Base-by-base conservation (phyloP, 805 yeast genomes). In the Spathaspora gorwiae region DNA sequence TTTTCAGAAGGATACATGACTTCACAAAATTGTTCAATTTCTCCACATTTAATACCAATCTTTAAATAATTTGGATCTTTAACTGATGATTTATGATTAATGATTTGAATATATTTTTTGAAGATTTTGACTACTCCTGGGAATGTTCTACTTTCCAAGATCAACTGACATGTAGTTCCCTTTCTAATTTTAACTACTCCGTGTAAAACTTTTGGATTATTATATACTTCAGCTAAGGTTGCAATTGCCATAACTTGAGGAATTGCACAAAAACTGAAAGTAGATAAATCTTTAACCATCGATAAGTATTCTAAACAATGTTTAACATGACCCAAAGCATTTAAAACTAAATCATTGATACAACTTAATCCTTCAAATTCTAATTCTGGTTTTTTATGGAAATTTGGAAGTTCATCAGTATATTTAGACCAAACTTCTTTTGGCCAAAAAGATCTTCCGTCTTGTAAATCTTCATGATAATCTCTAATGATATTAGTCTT, bases 171-270 rank as follows among this genome's bases (percentile, higher is more conserved):
- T 0, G 98, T 84, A 31, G 85, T 80, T 10, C 97, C 96, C 68
- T 88, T 89, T 67, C 97, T 79, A 63, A 94, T 85, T 72, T 94
- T 94, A 52, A 92, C 86, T 60, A 87, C 81, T 34, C 66, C 62
- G 38, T 81, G 76, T 59, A 92, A 79, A 2, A 92, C 85, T 3
- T 70, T 59, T 3, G 84, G 83, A 68, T 94, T 94, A 60, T 85
- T 82, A 76, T 85, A 90, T 31, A 94, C 85, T 43, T 83, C 72
- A 19, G 92, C 89, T 55, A 94, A 75, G 1, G 98, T 89, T 12
- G 99, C 97, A 63, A 94, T 86, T 33, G 98, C 97, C 99, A 94
- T 94, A 14, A 92, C 97, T 70, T 94, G 99, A 14, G 99, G 99
- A 60, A 94, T 94, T 9, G 97, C 88, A 71, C 97, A 90, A 72